phyloP scores from a whole-genome alignment of 1,139 yeast genomes.

The Kazachstania sp. region DNA sequence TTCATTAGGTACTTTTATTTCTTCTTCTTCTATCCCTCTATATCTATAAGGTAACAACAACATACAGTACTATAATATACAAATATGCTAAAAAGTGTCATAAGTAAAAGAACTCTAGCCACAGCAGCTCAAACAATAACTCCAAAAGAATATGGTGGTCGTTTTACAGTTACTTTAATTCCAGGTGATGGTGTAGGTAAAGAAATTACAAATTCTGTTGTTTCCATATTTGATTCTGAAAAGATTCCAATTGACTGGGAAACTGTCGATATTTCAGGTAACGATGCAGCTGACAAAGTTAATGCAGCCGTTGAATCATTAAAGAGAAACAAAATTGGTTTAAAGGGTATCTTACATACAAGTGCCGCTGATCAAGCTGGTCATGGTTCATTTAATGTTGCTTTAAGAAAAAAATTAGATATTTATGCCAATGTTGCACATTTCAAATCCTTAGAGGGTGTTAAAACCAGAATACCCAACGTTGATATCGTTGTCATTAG shows the following conservation, averaged over 20 bases:
- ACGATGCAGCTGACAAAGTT: constrained; percentile 55
- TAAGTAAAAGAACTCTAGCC: constrained; percentile 33
- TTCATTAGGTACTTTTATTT: no score
- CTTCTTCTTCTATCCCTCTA: not conserved
- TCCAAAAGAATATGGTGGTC: constrained; percentile 93
- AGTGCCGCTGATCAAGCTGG: constrained; percentile 61
- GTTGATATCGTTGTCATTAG: constrained; percentile 92
- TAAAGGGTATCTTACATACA: constrained; percentile 92
- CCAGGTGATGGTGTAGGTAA: constrained; percentile 97
- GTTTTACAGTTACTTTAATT: constrained; percentile 82
- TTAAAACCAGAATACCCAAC: constrained; percentile 75
- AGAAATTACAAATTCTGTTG: constrained; percentile 91
- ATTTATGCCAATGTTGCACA: constrained; percentile 89
- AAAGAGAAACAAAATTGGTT: constrained; percentile 94
- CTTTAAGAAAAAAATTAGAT: constrained; percentile 91
- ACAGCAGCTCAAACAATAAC: constrained; percentile 48
- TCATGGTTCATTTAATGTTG: constrained; percentile 84
- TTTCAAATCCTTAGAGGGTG: constrained; percentile 93
- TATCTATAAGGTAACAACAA: not conserved
- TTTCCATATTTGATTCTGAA: constrained; percentile 71
- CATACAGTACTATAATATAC: no score
- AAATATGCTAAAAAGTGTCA: constrained; percentile 22
- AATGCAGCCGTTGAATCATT: constrained; percentile 84
- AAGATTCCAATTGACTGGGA: constrained; percentile 94
- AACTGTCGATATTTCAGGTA: constrained; percentile 79